Evolutionary conservation across 768 basidiomycete genomes (phyloP).

Genomic region (Amanita polypyramis): DNA sequence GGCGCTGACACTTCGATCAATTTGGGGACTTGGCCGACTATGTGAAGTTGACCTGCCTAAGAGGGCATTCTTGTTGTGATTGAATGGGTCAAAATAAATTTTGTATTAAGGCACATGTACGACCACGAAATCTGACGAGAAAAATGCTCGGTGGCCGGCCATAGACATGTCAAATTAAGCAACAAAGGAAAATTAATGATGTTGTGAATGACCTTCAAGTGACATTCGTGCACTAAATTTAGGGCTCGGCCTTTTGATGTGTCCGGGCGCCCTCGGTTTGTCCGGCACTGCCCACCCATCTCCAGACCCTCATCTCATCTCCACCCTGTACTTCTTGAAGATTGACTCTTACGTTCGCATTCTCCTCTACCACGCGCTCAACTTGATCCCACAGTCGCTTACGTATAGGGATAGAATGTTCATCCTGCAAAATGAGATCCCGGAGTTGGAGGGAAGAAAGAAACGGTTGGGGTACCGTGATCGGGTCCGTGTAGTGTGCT

Average conservation of each 20-base stretch:
- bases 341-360: slow-evolving; percentile 81
- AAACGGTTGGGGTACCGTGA: slow-evolving; percentile 63
- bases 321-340: slow-evolving; percentile 78
- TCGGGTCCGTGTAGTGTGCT: slow-evolving; percentile 73
- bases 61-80: background rate
- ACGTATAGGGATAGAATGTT: slow-evolving; percentile 60
- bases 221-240: background rate
- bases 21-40: background rate
- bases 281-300: slow-evolving; percentile 62
- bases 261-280: background rate
- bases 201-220: background rate
- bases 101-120: slow-evolving; percentile 5
- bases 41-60: background rate
- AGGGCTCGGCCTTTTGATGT: background rate
- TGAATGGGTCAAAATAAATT: slow-evolving; percentile 2
- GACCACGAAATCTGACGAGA: background rate
- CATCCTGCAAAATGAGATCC: slow-evolving; percentile 74
- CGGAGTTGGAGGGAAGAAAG: slow-evolving; percentile 81
- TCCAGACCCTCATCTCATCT: slow-evolving; percentile 85
- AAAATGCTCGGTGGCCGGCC: background rate
- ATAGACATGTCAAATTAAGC: background rate
- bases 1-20: background rate
- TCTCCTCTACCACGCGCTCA: slow-evolving; percentile 78
- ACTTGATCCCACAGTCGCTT: slow-evolving; percentile 73
- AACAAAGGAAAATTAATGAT: background rate